A percentile compares a stretch with the other conserved stretches of the same genome.
phyloP scores from a whole-genome alignment of 352 stramenopile genomes.

The Phytophthora sp. region DNA sequence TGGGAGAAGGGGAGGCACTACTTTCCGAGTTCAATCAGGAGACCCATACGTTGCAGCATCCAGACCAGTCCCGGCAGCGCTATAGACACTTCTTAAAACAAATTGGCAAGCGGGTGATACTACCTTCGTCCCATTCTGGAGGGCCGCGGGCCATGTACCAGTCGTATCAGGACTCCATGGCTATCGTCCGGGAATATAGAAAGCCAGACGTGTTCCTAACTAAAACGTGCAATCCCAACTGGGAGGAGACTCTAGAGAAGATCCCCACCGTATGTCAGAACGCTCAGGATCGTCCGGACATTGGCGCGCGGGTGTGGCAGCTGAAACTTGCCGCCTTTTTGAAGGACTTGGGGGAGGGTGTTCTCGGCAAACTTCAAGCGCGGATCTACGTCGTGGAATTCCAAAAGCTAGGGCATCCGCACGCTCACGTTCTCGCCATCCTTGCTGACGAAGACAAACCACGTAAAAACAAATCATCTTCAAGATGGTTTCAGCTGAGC shows the following conservation, averaged over 20 bases:
- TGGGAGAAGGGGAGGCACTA: neutral
- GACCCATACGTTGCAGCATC: no score
- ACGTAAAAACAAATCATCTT: neutral
- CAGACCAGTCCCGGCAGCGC: neutral
- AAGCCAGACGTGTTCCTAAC: no score
- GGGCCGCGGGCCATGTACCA: no score
- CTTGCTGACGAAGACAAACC: neutral
- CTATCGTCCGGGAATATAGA: no score
- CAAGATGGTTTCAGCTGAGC: neutral
- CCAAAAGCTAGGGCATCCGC: neutral
- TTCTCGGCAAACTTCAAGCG: neutral
- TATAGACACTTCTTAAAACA: neutral
- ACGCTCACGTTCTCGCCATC: neutral
- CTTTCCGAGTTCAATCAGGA: no score
- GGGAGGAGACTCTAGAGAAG: neutral
- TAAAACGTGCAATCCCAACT: slow-evolving; percentile 2
- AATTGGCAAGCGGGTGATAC: no score
- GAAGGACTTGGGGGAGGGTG: neutral
- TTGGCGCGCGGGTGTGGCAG: neutral
- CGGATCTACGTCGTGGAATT: no score
- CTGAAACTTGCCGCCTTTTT: neutral
- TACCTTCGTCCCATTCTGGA: no score
- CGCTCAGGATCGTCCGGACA: no score
- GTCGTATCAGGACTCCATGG: no score
- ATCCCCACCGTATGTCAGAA: neutral